phyloP scores from a whole-genome alignment of 441 rosid genomes.

The Corymbia citriodora region DNA sequence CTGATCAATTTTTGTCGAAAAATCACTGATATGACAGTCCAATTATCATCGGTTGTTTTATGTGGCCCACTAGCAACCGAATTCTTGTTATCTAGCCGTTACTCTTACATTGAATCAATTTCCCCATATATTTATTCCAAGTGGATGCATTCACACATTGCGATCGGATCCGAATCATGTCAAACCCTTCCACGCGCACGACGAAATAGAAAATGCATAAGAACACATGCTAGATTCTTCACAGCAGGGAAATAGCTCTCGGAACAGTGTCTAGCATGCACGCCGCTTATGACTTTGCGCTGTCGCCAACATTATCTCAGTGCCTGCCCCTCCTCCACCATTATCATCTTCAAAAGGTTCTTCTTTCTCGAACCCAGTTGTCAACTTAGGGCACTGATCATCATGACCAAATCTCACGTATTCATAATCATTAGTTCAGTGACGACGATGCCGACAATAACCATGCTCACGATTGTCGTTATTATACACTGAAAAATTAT shows the following conservation, averaged over 20 bases:
- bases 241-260: background rate
- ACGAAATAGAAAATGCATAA: background rate
- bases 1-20: background rate
- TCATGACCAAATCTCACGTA: background rate
- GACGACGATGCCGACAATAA: too few relatives aligned
- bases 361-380: background rate
- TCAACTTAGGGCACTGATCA: background rate
- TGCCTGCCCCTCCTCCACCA: background rate
- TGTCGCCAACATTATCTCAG: background rate
- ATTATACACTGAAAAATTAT: background rate
- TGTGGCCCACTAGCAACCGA: fast-evolving
- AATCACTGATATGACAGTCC: fast-evolving
- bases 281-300: fast-evolving
- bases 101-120: background rate
- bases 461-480: background rate
- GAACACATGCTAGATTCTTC: background rate
- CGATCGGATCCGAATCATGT: fast-evolving
- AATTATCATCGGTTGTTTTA: fast-evolving
- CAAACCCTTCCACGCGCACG: fast-evolving
- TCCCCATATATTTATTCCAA: background rate
- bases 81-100: background rate
- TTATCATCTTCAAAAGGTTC: background rate
- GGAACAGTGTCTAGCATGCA: background rate
- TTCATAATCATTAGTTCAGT: background rate
- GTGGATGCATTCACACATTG: fast-evolving